These are phyloP conservation scores for Penicillium longicatenatum DNA, from an alignment of 495 filamentous ascomycete genomes.

Conservation along the genomic window DNA sequence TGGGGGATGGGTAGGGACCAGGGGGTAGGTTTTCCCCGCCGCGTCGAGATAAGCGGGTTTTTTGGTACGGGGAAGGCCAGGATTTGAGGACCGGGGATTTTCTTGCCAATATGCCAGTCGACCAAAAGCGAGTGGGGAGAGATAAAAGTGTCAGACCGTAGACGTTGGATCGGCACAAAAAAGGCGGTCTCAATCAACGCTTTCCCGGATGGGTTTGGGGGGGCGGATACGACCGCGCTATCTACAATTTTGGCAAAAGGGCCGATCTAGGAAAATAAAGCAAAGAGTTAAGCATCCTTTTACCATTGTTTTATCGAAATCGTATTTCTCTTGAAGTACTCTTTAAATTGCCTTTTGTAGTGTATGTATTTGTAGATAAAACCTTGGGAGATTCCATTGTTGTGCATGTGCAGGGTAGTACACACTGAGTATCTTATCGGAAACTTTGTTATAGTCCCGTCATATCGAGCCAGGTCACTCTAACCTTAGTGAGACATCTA, in stretches of 20 bases:
- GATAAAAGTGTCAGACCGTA: slow-evolving; percentile 20
- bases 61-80: slow-evolving; percentile 4
- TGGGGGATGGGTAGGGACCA: slow-evolving; percentile 15
- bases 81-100: not conserved
- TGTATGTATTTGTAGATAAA: not conserved
- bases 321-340: not conserved
- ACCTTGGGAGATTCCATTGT: not conserved
- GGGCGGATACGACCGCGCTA: slow-evolving; percentile 8
- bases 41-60: slow-evolving; percentile 6
- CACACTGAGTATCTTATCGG: not conserved
- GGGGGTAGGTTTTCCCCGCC: slow-evolving; percentile 21
- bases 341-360: not conserved
- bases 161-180: slow-evolving; percentile 31
- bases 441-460: slow-evolving; percentile 1
- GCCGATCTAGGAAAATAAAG: not conserved
- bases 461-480: not conserved
- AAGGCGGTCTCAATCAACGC: slow-evolving; percentile 27
- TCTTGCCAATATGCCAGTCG: not conserved
- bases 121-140: not conserved
- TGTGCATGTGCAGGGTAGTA: not conserved
- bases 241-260: slow-evolving; percentile 1
- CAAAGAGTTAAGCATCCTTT: not conserved
- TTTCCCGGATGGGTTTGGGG: slow-evolving; percentile 19
- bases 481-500: not conserved
- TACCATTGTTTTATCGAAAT: not conserved